Evolutionary conservation across 805 yeast species (phyloP), one percentile per base, ranked within the genome.

Genomic region (Spathaspora passalidarum): DNA sequence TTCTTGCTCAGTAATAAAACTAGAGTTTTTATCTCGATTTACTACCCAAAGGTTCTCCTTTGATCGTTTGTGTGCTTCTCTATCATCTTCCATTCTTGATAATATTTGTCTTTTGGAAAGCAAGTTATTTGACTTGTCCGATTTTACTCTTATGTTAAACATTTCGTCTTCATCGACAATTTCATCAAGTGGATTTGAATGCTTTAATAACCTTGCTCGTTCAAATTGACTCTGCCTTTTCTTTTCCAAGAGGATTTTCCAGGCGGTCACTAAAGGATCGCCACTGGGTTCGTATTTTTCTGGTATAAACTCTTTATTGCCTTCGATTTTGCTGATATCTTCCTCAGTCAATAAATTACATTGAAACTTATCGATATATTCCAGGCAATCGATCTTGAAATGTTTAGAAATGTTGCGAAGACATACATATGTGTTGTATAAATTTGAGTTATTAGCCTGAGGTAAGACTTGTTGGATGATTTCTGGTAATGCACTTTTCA

Each of bases 1-100:
- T 53, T 58, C 74, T 36, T 59, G 69, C 53, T 65, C 78, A 4
- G 65, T 72, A 49, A 64, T 73, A 26, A 50, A 56, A 39, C 44
- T 60, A 4, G 63, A 42, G 1, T 63, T 72, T 11, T 62, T 62
- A 0, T 75, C 70, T 48, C 87, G 64, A 25, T 72, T 74, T 0
- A 85, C 81, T 8, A 82, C 76, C 96, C 97, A 89, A 18, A 82
- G 71, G 9, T 76, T 79, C 56, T 92, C 97, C 55, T 91, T 89
- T 11, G 86, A 78, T 52, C 87, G 76, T 60, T 92, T 92, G 57
- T 88, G 90, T 38, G 96, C 72, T 61, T 92, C 99, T 54, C 99
- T 72, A 61, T 92, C 98, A 50, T 85, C 91, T 60, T 92, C 97
- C 84, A 92, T 89, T 49, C 98, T 70, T 32, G 80, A 75, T 14